Evolutionary conservation across 106 monocot genomes (phyloP), one percentile per base, ranked within the genome.

Genomic region (Dendrobium nobile): DNA sequence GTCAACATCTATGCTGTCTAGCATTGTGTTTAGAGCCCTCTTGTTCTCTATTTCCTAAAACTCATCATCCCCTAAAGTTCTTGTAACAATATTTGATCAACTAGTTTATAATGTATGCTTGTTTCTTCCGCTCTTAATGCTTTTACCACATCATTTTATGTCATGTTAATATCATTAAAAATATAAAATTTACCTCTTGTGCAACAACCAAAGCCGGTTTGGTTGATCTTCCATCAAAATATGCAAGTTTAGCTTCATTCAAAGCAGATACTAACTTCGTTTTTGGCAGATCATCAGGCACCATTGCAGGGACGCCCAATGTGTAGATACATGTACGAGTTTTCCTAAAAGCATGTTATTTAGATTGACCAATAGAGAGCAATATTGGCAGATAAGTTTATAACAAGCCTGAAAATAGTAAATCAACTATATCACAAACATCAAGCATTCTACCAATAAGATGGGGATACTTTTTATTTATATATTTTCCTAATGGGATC

Each of bases 271-370:
- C 84, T 56, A 94, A 83, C 41, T 78, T 92, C 20, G 86, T 82
- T 20, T 80, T 58, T 17, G 92, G 78, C 56, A 97, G 79, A 7
- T 97, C 94, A n/a, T 82, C 81, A 54, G 96, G 94, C 48, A 85
- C 75, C 96, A 97, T 88, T 48, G 86, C 82, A 82, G 96, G 96
- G 65, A 80, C 83, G 11, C 94, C 96, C 67, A 90, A 88, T 33
- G 96, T 94, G 79, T 94, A 89, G 77, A 97, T 97, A 81, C 96
- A 97, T 16, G 96, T 97, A 45, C 94, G 92, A 85, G 90, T 94
- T 85, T 97, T 97, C 85, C 94, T 97, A 86, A 27, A 84, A 77
- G 75, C 8, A 77, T 67, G 70, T 44, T 19, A 43, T 19, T 61
- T 61, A 22, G 8, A 61, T 61, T 61, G 5, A 61, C 61, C 61